These are phyloP conservation scores for Heimioporus sp. DNA, from an alignment of 768 basidiomycete genomes.

Conservation along the genomic window DNA sequence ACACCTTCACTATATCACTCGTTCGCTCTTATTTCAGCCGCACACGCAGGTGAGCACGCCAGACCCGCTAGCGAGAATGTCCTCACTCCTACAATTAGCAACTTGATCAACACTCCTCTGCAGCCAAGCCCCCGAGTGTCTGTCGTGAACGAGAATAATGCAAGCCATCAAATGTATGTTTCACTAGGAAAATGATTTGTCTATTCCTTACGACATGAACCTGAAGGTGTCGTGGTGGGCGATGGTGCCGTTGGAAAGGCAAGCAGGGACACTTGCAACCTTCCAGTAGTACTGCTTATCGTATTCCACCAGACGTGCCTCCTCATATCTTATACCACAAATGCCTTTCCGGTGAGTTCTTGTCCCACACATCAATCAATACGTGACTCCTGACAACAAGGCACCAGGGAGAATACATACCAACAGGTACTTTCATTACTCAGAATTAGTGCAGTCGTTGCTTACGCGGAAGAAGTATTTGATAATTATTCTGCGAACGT, in stretches of 20 bases:
- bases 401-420: constrained; percentile 90
- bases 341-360: constrained; percentile 84
- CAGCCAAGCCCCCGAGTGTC: constrained; percentile 9
- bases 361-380: constrained; percentile 12
- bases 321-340: constrained; percentile 98
- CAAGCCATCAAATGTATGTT: constrained; percentile 88
- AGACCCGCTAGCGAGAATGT: not conserved
- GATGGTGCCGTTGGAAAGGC: constrained; percentile 99
- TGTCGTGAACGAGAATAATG: constrained; percentile 43
- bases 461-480: constrained; percentile 60
- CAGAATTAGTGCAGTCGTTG: not conserved
- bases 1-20: not conserved
- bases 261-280: constrained; percentile 26
- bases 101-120: constrained; percentile 15
- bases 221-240: constrained; percentile 91
- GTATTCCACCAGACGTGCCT: constrained; percentile 77
- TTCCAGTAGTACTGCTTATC: constrained; percentile 11
- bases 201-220: constrained; percentile 31
- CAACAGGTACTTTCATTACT: constrained; percentile 61
- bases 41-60: constrained; percentile 4
- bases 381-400: constrained; percentile 14
- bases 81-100: constrained; percentile 12
- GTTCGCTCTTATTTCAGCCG: not conserved
- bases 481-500: constrained; percentile 99
- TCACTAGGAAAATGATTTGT: constrained; percentile 7